phyloP scores from a whole-genome alignment of 768 basidiomycete genomes.

The Macrolepiota dolichaula region DNA sequence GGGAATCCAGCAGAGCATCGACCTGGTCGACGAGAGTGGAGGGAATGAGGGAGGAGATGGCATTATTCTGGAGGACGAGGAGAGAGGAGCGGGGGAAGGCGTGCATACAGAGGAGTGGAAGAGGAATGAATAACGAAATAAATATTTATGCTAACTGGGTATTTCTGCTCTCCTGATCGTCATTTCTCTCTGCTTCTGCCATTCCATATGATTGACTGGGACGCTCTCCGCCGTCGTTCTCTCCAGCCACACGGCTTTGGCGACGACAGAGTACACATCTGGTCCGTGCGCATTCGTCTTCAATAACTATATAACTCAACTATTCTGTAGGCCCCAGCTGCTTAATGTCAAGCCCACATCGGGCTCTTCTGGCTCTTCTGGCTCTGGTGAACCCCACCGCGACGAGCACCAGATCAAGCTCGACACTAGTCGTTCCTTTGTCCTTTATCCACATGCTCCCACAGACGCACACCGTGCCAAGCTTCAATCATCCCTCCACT shows the following conservation, averaged over 20 bases:
- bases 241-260: slow-evolving; percentile 65
- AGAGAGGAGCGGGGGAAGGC: slow-evolving; percentile 65
- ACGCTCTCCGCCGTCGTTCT: slow-evolving; percentile 40
- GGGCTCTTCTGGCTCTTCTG: not conserved
- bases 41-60: slow-evolving; percentile 63
- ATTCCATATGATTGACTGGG: slow-evolving; percentile 37
- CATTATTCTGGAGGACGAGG: slow-evolving; percentile 58
- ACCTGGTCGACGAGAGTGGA: slow-evolving; percentile 72
- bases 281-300: slow-evolving; percentile 35
- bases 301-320: not conserved
- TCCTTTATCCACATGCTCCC: slow-evolving; percentile 64
- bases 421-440: slow-evolving; percentile 92
- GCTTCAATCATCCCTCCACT: slow-evolving; percentile 65
- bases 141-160: not conserved
- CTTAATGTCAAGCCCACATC: slow-evolving; percentile 18
- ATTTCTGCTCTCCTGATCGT: not conserved
- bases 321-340: slow-evolving; percentile 22
- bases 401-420: slow-evolving; percentile 88
- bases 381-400: slow-evolving; percentile 53
- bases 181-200: not conserved
- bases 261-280: slow-evolving; percentile 47
- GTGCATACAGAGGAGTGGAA: not conserved
- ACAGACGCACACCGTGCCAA: slow-evolving; percentile 34
- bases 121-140: not conserved
- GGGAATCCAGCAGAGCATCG: slow-evolving; percentile 63